phyloP scores from a whole-genome alignment of 2,329 filamentous ascomycete genomes.

The Byssoonygena ceratinophila region DNA sequence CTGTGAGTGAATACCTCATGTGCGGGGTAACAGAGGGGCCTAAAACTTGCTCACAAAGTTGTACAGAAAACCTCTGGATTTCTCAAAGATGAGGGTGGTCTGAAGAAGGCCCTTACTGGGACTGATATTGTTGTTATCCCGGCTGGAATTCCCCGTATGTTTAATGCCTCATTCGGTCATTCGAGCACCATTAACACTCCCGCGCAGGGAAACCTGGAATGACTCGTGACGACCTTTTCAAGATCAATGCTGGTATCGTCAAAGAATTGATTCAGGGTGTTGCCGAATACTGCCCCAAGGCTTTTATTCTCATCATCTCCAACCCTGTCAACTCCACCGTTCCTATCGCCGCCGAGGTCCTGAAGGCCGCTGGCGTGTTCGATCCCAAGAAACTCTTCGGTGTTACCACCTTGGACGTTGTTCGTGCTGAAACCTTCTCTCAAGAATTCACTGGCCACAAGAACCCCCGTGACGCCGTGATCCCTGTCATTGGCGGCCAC shows the following conservation, averaged over 20 bases:
- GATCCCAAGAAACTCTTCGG: conserved; percentile 93
- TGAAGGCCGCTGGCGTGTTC: conserved; percentile 88
- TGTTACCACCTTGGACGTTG: conserved; percentile 96
- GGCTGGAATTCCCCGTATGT: conserved; percentile 90
- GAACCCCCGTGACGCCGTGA: conserved; percentile 68
- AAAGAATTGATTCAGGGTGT: conserved; percentile 82
- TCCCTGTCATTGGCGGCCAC: conserved; percentile 93
- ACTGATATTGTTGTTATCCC: conserved; percentile 96
- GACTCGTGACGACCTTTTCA: conserved; percentile 99
- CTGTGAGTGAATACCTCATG: conserved; percentile 46
- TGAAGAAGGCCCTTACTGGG: conserved; percentile 79
- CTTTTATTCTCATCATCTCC: conserved; percentile 92
- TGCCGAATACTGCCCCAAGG: conserved; percentile 81
- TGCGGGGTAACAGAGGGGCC: conserved; percentile 4
- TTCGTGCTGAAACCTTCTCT: conserved; percentile 94
- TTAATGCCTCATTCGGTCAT: not conserved
- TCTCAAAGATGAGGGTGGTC: conserved; percentile 73
- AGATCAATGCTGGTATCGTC: conserved; percentile 98
- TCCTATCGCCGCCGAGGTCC: conserved; percentile 90
- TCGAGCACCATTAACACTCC: not conserved
- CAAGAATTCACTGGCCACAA: conserved; percentile 72
- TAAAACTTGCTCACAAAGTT: conserved; percentile 6
- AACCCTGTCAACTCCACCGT: conserved; percentile 99
- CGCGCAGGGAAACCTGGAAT: conserved; percentile 87
- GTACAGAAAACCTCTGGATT: conserved; percentile 71